These are phyloP conservation scores for Hippophae gyantsensis DNA, from an alignment of 306 rosid genomes.

Conservation along the genomic window DNA sequence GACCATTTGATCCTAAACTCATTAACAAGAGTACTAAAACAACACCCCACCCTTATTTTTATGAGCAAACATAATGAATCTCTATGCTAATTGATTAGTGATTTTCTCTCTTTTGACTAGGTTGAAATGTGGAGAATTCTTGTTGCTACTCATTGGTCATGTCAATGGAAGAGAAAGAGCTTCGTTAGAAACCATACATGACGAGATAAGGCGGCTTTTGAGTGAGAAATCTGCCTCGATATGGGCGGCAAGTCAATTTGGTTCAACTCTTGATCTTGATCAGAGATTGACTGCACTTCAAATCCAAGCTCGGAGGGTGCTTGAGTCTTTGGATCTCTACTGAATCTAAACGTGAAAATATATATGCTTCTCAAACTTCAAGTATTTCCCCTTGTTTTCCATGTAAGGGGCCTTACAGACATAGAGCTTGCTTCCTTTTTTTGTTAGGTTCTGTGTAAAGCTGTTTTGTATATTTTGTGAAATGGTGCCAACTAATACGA, in stretches of 20 bases:
- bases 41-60: too few relatives aligned
- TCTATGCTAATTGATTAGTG: too few relatives aligned
- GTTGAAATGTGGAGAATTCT: constrained; percentile 92
- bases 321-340: constrained; percentile 73
- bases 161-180: constrained; percentile 66
- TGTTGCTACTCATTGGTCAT: constrained; percentile 80
- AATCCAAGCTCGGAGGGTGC: constrained; percentile 85
- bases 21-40: too few relatives aligned
- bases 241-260: constrained; percentile 98
- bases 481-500: too few relatives aligned
- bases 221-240: constrained; percentile 96
- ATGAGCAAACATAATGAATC: too few relatives aligned
- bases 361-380: too few relatives aligned
- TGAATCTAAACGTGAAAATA: constrained; percentile 13
- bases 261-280: constrained; percentile 77
- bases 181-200: constrained; percentile 74
- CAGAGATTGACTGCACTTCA: constrained; percentile 77
- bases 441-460: too few relatives aligned
- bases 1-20: too few relatives aligned
- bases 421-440: too few relatives aligned
- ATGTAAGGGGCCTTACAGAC: too few relatives aligned
- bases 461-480: too few relatives aligned
- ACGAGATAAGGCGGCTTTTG: constrained; percentile 67
- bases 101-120: constrained; percentile 25
- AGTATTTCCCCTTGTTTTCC: too few relatives aligned